Conservation (phyloP, 2,329 filamentous ascomycete species). For the Pseudocercospora macadamiae region DNA sequence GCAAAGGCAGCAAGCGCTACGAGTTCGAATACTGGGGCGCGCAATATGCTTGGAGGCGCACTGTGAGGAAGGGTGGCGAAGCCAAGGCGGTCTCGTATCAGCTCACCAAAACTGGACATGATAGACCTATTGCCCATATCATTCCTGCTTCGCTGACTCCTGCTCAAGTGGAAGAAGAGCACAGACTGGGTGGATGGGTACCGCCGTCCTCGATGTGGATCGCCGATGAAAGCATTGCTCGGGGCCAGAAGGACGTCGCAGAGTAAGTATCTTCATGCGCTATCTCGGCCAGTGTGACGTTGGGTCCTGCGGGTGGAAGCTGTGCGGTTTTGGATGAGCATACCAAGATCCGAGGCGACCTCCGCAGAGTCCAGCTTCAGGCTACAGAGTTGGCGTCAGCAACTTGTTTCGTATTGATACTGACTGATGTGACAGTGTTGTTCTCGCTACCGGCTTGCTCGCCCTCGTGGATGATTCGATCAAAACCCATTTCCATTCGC, state of each 20-base stretch:
- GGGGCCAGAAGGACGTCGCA: slow-evolving; percentile 75
- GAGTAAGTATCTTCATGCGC: slow-evolving; percentile 66
- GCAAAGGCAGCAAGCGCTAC: slow-evolving; percentile 72
- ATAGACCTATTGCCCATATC: slow-evolving; percentile 76
- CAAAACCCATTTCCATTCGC: slow-evolving; percentile 71
- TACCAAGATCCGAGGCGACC: not conserved
- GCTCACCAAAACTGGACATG: slow-evolving; percentile 69
- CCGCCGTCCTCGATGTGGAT: slow-evolving; percentile 91
- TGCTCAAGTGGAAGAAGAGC: slow-evolving; percentile 71
- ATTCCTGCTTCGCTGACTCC: slow-evolving; percentile 76
- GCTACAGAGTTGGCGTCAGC: not conserved
- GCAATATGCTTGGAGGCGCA: slow-evolving; percentile 80
- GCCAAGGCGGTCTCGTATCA: slow-evolving; percentile 74
- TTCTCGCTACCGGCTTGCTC: slow-evolving; percentile 87
- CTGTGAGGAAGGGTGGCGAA: slow-evolving; percentile 67
- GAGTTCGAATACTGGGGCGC: slow-evolving; percentile 94
- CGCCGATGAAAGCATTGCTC: slow-evolving; percentile 70
- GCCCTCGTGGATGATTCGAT: slow-evolving; percentile 91
- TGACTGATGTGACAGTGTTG: slow-evolving; percentile 61
- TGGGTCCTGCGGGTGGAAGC: not conserved
- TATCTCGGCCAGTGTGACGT: not conserved
- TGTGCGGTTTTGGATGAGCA: not conserved
- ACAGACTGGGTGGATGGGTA: slow-evolving; percentile 82
- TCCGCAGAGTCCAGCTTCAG: not conserved
- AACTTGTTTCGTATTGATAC: slow-evolving; percentile 26